A percentile compares a stretch with the other conserved stretches of the same genome.
phyloP scores from a whole-genome alignment of 495 filamentous ascomycete genomes.

The Penicillium waksmanii region DNA sequence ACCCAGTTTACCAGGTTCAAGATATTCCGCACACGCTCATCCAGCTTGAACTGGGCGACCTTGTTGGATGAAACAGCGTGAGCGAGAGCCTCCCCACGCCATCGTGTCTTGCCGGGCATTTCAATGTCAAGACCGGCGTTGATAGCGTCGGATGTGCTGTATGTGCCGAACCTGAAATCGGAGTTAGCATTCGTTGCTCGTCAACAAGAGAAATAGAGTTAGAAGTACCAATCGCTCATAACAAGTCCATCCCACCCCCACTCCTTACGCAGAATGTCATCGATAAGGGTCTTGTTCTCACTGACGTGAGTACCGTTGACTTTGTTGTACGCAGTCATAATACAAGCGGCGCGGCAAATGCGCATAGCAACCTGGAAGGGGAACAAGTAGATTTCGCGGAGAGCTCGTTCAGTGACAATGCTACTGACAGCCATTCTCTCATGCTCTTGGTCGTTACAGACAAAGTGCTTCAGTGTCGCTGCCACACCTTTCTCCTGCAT shows the following conservation, averaged over 20 bases:
- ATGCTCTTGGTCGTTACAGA: slow-evolving; percentile 81
- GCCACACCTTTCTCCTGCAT: slow-evolving; percentile 72
- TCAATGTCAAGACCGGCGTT: slow-evolving; percentile 74
- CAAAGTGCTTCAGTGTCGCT: slow-evolving; percentile 81
- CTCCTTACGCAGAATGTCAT: slow-evolving; percentile 67
- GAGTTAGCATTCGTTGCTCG: not conserved
- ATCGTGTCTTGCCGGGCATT: slow-evolving; percentile 72
- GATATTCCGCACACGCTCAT: slow-evolving; percentile 65
- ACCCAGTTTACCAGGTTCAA: slow-evolving; percentile 66
- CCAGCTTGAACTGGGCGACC: slow-evolving; percentile 58
- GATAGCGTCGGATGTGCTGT: slow-evolving; percentile 67
- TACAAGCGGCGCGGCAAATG: slow-evolving; percentile 63
- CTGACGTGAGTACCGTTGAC: slow-evolving; percentile 72
- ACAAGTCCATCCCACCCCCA: slow-evolving; percentile 71
- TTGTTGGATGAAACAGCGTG: slow-evolving; percentile 65
- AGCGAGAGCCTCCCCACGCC: slow-evolving; percentile 62
- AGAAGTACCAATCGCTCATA: slow-evolving; percentile 73
- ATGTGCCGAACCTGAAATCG: slow-evolving; percentile 58
- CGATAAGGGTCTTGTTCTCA: slow-evolving; percentile 64
- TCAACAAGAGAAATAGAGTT: too few species aligned
- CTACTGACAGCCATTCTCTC: slow-evolving; percentile 68
- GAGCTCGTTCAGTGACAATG: slow-evolving; percentile 67
- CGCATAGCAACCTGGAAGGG: slow-evolving; percentile 74
- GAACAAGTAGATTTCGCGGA: slow-evolving; percentile 76
- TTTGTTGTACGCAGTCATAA: slow-evolving; percentile 79